Evolutionary conservation across 495 filamentous ascomycete species (phyloP).

Genomic region (Articulospora tetracladia): DNA sequence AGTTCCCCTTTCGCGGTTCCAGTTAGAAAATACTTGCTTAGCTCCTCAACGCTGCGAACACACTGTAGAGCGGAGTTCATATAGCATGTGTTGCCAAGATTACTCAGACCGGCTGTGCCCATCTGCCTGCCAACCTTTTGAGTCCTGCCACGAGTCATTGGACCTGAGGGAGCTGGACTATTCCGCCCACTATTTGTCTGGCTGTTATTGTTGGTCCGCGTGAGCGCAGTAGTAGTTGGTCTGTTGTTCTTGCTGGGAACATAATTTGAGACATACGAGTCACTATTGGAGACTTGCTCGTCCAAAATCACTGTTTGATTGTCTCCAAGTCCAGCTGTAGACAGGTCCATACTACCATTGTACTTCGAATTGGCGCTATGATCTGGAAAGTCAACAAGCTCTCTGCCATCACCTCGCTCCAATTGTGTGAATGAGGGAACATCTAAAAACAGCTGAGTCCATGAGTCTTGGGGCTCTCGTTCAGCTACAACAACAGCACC

Average conservation of each 20-base stretch:
- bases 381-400: conserved; percentile 65
- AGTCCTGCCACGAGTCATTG: conserved; percentile 62
- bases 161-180: conserved; percentile 55
- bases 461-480: conserved; percentile 39
- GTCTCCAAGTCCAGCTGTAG: conserved; percentile 58
- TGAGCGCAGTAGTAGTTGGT: conserved; percentile 12
- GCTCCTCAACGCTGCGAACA: conserved; percentile 82
- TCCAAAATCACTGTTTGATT: conserved; percentile 74
- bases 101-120: conserved; percentile 78
- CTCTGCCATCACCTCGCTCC: conserved; percentile 62
- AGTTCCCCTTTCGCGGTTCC: conserved; percentile 71
- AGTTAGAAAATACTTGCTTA: conserved; percentile 85
- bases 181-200: conserved; percentile 50
- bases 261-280: conserved; percentile 62
- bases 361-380: conserved; percentile 72
- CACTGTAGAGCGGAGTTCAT: conserved; percentile 98
- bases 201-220: conserved; percentile 6
- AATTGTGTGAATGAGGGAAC: conserved; percentile 65
- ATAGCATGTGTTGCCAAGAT: conserved; percentile 96
- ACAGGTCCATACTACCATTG: conserved; percentile 64
- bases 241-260: conserved; percentile 22
- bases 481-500: conserved; percentile 7
- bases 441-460: conserved; percentile 68
- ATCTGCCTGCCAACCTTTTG: conserved; percentile 59
- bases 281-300: conserved; percentile 60